Evolutionary conservation across 2,329 filamentous ascomycete species (phyloP).

Genomic region (Botrytis medusae): DNA sequence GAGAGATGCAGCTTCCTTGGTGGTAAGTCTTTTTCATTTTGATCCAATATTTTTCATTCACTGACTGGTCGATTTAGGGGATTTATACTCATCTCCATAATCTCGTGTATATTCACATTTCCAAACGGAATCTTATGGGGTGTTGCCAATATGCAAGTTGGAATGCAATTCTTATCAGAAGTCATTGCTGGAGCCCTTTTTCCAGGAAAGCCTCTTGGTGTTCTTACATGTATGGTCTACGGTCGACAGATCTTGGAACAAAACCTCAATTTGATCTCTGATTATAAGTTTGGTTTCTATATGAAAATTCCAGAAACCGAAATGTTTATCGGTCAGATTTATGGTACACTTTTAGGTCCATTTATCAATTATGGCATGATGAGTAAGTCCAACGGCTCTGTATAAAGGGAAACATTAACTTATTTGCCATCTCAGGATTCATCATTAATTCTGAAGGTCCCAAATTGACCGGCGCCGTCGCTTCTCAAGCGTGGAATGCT

Average conservation of each 20-base stretch:
- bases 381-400: slow-evolving; percentile 26
- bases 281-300: slow-evolving; percentile 44
- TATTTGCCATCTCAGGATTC: background rate
- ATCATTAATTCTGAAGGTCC: slow-evolving; percentile 25
- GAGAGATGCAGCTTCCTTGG: slow-evolving; percentile 50
- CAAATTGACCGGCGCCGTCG: slow-evolving; percentile 30
- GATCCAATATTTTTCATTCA: rapidly evolving
- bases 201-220: slow-evolving; percentile 56
- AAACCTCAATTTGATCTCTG: slow-evolving; percentile 40
- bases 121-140: slow-evolving; percentile 41
- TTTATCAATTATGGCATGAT: slow-evolving; percentile 41
- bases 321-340: slow-evolving; percentile 42
- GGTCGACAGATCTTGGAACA: slow-evolving; percentile 42
- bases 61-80: slow-evolving; percentile 20
- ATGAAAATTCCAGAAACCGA: slow-evolving; percentile 43
- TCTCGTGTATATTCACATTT: slow-evolving; percentile 37
- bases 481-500: slow-evolving; percentile 37
- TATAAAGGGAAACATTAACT: background rate
- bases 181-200: slow-evolving; percentile 50
- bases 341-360: slow-evolving; percentile 40
- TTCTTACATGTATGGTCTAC: slow-evolving; percentile 36
- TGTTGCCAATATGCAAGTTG: slow-evolving; percentile 49
- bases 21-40: slow-evolving; percentile 24
- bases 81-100: slow-evolving; percentile 33
- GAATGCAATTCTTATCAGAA: slow-evolving; percentile 49